phyloP scores from a whole-genome alignment of 1,284 basidiomycete genomes.

The Chalciporus sp. region DNA sequence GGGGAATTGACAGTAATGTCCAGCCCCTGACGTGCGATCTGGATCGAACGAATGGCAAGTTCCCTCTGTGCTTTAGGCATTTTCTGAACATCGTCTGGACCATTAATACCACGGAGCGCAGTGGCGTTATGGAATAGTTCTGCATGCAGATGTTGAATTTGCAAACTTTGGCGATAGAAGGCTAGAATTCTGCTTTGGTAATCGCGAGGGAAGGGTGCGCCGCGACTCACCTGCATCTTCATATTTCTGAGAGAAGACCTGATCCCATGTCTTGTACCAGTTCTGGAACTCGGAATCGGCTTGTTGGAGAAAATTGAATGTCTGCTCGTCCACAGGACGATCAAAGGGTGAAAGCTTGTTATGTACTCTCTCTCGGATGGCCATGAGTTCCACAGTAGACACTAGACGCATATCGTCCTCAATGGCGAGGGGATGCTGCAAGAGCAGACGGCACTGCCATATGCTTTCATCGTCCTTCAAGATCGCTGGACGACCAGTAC shows the following conservation, averaged over 20 bases:
- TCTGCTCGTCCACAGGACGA: slow-evolving; percentile 64
- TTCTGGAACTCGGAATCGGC: slow-evolving; percentile 68
- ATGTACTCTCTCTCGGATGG: slow-evolving; percentile 75
- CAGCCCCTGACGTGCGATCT: slow-evolving; percentile 67
- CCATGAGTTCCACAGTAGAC: slow-evolving; percentile 86
- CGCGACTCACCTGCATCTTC: slow-evolving; percentile 67
- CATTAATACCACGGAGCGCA: slow-evolving; percentile 73
- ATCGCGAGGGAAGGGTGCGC: background rate
- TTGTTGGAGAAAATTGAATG: slow-evolving; percentile 62
- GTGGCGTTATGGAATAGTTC: slow-evolving; percentile 82
- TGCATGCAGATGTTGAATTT: slow-evolving; percentile 79
- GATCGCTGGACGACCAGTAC: slow-evolving; percentile 89
- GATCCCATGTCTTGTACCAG: slow-evolving; percentile 80
- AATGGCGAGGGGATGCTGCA: slow-evolving; percentile 86
- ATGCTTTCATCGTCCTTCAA: slow-evolving; percentile 91
- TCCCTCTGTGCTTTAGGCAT: slow-evolving; percentile 73
- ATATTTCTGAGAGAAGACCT: slow-evolving; percentile 78
- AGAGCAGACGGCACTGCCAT: slow-evolving; percentile 74
- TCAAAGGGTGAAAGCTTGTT: slow-evolving; percentile 72
- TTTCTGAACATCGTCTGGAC: slow-evolving; percentile 74
- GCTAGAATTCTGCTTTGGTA: slow-evolving; percentile 40
- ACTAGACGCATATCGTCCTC: slow-evolving; percentile 95
- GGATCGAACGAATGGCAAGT: slow-evolving; percentile 70
- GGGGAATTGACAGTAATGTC: slow-evolving; percentile 77
- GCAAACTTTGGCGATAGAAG: slow-evolving; percentile 81